Evolutionary conservation across 305 asterid genomes (phyloP).

Genomic region (Fraxinus sp.): DNA sequence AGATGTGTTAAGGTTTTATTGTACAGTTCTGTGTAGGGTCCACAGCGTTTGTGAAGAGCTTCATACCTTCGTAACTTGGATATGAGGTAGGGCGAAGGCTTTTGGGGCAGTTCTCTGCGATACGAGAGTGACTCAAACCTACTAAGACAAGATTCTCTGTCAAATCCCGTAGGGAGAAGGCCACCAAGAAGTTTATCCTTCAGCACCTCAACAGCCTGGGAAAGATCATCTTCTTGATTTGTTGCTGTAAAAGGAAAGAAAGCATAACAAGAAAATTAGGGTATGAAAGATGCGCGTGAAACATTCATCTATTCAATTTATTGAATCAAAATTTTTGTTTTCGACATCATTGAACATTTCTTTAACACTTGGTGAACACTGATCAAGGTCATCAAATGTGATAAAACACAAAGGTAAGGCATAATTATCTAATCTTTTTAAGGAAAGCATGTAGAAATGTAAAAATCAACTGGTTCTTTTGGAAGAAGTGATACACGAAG

Average conservation of each 20-base stretch:
- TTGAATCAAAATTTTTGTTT: background rate
- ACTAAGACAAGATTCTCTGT: slow-evolving; percentile 64
- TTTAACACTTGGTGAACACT: background rate
- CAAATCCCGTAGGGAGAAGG: slow-evolving; percentile 60
- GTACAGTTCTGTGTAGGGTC: slow-evolving; percentile 60
- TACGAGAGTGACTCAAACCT: slow-evolving; percentile 55
- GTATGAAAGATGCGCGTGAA: background rate
- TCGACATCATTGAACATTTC: background rate
- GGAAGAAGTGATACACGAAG: background rate
- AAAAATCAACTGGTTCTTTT: background rate
- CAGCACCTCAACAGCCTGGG: slow-evolving; percentile 34
- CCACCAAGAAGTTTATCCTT: slow-evolving; percentile 50
- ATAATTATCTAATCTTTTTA: background rate
- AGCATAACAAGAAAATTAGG: background rate
- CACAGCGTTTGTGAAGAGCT: slow-evolving; percentile 69
- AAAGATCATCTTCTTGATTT: slow-evolving; percentile 26
- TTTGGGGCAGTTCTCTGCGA: slow-evolving; percentile 33
- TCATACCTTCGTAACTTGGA: slow-evolving; percentile 71
- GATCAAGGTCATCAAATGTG: background rate
- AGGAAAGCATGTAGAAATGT: background rate
- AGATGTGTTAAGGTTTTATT: slow-evolving; percentile 48
- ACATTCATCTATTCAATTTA: background rate
- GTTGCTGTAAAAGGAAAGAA: slow-evolving; percentile 25
- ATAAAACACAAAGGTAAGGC: background rate
- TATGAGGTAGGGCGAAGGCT: slow-evolving; percentile 65